A percentile compares a stretch with the other conserved stretches of the same genome.
phyloP scores from a whole-genome alignment of 352 stramenopile species.

The Lagenidium sp. region DNA sequence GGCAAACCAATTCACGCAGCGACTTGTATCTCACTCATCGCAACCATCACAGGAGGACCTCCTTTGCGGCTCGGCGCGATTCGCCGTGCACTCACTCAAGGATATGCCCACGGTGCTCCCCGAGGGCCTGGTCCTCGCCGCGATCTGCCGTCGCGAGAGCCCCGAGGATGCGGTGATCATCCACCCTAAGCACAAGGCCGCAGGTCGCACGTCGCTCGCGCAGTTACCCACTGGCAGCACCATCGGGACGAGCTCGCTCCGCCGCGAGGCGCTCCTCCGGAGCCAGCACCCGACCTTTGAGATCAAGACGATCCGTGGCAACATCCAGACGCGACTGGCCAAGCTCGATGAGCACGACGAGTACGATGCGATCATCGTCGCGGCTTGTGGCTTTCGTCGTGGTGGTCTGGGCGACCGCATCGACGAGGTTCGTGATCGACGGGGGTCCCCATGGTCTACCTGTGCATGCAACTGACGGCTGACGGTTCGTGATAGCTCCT shows the following conservation, averaged over 20 bases:
- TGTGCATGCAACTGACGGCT: not conserved
- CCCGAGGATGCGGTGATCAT: constrained; percentile 77
- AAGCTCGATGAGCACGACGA: constrained; percentile 81
- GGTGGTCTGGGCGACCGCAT: constrained; percentile 61
- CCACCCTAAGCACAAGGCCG: constrained; percentile 75
- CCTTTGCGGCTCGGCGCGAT: constrained; percentile 47
- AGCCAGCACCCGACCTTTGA: constrained; percentile 61
- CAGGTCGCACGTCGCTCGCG: constrained; percentile 40
- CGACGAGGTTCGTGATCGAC: constrained; percentile 29
- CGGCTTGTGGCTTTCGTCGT: constrained; percentile 72
- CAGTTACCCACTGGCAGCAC: constrained; percentile 55
- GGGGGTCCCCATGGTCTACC: not conserved
- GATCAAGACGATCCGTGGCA: constrained; percentile 82
- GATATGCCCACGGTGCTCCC: constrained; percentile 85
- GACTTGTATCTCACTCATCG: not conserved
- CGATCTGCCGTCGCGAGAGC: constrained; percentile 77
- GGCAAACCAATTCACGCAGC: not conserved
- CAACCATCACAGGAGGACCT: constrained; percentile 39
- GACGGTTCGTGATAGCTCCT: constrained; percentile 26
- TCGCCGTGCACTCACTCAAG: constrained; percentile 87
- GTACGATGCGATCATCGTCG: constrained; percentile 85
- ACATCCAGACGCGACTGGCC: constrained; percentile 80
- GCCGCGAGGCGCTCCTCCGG: constrained; percentile 64
- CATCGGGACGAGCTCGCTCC: constrained; percentile 79
- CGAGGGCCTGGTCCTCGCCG: constrained; percentile 62